Evolutionary conservation across 768 basidiomycete genomes (phyloP).

Genomic region (Leccinum variicolor): DNA sequence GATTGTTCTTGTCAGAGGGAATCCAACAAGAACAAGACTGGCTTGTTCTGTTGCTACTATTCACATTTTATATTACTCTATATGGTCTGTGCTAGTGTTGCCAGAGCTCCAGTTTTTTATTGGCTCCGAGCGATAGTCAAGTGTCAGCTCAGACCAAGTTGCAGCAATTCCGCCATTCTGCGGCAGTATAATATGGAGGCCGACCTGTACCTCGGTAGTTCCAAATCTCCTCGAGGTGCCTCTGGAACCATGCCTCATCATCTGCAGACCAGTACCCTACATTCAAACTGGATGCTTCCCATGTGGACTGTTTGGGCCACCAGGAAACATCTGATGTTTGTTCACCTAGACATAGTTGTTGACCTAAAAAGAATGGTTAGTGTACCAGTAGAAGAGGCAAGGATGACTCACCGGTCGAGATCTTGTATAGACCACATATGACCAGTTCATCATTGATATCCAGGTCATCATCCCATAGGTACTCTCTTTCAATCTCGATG

Average conservation of each 20-base stretch:
- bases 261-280: constrained; percentile 1
- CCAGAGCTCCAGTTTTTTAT: no score
- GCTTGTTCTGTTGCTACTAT: no score
- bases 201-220: neutral
- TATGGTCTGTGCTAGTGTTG: no score
- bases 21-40: no score
- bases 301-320: neutral
- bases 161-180: neutral
- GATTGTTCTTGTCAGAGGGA: no score
- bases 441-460: neutral
- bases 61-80: no score
- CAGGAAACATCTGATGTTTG: neutral
- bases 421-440: constrained; percentile 1
- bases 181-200: neutral
- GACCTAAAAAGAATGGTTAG: neutral
- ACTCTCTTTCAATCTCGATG: neutral
- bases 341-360: neutral
- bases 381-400: no score
- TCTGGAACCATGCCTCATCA: neutral
- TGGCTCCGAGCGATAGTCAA: no score
- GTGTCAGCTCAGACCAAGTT: no score
- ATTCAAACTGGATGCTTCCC: neutral
- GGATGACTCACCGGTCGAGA: neutral
- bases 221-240: neutral
- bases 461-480: constrained; percentile 3